phyloP scores from a whole-genome alignment of 441 rosid species.

The Cnidoscolus chayamansa region DNA sequence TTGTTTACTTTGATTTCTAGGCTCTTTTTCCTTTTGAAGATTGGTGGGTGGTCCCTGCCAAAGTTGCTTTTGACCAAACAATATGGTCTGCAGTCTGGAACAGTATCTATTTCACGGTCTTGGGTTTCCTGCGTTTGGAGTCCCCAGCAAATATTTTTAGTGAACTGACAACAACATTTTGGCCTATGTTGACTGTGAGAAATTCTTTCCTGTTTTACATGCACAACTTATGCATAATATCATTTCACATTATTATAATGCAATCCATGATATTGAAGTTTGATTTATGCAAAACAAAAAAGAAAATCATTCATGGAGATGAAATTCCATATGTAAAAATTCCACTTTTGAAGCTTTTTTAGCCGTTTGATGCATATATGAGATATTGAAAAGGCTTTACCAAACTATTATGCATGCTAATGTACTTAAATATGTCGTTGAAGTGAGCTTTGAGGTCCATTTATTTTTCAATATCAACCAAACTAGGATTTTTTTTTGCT shows the following conservation, averaged over 20 bases:
- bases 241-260: neutral
- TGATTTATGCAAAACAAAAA: neutral
- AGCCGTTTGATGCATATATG: neutral
- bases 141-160: constrained; percentile 48
- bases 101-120: constrained; percentile 61
- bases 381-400: neutral
- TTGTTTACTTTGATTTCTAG: constrained; percentile 35
- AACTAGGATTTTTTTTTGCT: neutral
- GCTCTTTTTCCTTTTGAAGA: constrained; percentile 77
- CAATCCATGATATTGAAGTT: neutral
- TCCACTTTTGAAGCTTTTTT: neutral
- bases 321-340: neutral
- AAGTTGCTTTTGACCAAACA: constrained; percentile 86
- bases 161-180: constrained; percentile 69
- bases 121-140: constrained; percentile 77
- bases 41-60: constrained; percentile 96
- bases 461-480: neutral
- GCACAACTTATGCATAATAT: neutral
- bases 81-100: constrained; percentile 90
- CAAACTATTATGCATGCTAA: neutral
- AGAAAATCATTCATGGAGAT: neutral
- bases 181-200: constrained; percentile 87
- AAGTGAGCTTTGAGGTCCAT: neutral
- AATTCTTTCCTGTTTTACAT: constrained; percentile 17
- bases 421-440: neutral